These are phyloP conservation scores for Entelexis sorbosivorans DNA, from an alignment of 1,139 yeast species.

Conservation along the genomic window DNA sequence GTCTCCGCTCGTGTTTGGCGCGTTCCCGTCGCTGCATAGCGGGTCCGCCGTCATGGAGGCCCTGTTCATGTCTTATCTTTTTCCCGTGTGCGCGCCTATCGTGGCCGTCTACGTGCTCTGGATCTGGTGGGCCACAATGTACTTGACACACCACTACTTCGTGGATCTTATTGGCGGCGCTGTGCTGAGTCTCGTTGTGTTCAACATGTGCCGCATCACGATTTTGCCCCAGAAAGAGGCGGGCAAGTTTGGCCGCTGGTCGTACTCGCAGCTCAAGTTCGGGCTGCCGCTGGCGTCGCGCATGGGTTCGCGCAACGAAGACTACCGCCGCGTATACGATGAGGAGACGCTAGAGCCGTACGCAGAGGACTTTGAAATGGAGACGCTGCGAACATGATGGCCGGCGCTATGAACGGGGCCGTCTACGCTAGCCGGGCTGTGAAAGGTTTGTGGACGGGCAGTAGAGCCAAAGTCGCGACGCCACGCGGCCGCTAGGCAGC, in stretches of 20 bases:
- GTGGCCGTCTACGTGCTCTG: slow-evolving; percentile 72
- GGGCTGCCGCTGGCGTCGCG: slow-evolving; percentile 24
- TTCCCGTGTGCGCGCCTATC: slow-evolving; percentile 54
- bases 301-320: background rate
- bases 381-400: background rate
- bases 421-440: too few relatives aligned
- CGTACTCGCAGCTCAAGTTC: slow-evolving; percentile 42
- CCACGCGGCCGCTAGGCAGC: too few relatives aligned
- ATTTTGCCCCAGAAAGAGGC: slow-evolving; percentile 61
- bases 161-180: slow-evolving; percentile 90
- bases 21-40: slow-evolving; percentile 91
- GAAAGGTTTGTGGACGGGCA: too few relatives aligned
- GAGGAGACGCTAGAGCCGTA: slow-evolving; percentile 8
- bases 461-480: too few relatives aligned
- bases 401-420: too few relatives aligned
- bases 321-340: background rate
- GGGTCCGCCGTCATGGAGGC: slow-evolving; percentile 94
- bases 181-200: slow-evolving; percentile 56
- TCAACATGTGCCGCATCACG: slow-evolving; percentile 58
- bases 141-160: slow-evolving; percentile 89
- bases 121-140: slow-evolving; percentile 99
- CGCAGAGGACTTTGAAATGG: slow-evolving; percentile 7
- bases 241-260: slow-evolving; percentile 72
- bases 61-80: slow-evolving; percentile 66
- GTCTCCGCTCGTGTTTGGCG: slow-evolving; percentile 93